Base-by-base conservation (phyloP, 2,329 filamentous ascomycete species). In the Colletotrichum falcatum region DNA sequence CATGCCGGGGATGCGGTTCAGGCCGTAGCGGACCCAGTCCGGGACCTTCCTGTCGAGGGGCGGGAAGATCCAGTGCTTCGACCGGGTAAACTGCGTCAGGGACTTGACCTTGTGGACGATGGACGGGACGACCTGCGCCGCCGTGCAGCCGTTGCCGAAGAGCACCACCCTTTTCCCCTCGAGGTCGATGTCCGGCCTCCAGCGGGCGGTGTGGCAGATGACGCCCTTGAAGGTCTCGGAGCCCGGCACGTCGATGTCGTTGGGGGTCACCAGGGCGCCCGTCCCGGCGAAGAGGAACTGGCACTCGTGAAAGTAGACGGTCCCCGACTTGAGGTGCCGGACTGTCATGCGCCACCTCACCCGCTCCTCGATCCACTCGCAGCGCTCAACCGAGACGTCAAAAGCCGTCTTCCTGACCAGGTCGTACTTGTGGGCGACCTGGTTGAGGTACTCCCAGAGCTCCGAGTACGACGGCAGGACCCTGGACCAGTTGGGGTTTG, bases 401-500 rank as follows among this genome's bases (percentile, higher is more conserved):
- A 84, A 83, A 1, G 74, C 73, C 75, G 85, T 83, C 53, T 81
- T 80, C 9, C 76, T 71, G 51, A 75, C 59, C 7, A 86, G 76
- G 56, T 81, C 78, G 73, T 83, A 85, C 68, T 83, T 81, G 9
- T 80, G 77, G 0, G 89, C 88, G 0, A 91, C 80, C 0, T 75
- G 71, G 68, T 86, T 79, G 79, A 89, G 84, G 73, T 92, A 92
- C 1, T 81, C 78, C 60, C 82, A 79, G 35, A 92, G 88, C 74
- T 92, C 90, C 2, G 78, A 73, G 3, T 85, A 84, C 54, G 85
- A 82, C 1, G 89, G 86, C 74, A 90, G 86, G 60, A 88, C 82
- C 59, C 87, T 83, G 0, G 82, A 84, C 89, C 90, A 92, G 70
- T 88, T 79, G 0, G 86, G 85, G 71, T 91, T 91, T 0, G 87